These are phyloP conservation scores for Triangularia setosa DNA, from an alignment of 2,329 filamentous ascomycete species.

Conservation along the genomic window DNA sequence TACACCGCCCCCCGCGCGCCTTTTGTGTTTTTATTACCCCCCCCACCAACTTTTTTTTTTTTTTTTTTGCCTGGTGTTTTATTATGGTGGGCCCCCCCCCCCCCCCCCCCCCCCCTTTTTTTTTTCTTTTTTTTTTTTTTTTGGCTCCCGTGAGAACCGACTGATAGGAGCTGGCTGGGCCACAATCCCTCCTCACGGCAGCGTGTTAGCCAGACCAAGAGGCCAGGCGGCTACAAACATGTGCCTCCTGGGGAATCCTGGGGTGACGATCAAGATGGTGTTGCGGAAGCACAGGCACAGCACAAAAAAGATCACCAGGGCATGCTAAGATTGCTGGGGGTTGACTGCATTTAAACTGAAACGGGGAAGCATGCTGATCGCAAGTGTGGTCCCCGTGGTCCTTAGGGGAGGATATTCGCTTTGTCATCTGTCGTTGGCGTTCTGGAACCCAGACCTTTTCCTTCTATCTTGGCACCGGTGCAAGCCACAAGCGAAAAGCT, in stretches of 20 bases:
- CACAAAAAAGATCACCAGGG: neutral
- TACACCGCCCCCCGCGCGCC: too few relatives aligned
- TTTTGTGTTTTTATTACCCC: too few relatives aligned
- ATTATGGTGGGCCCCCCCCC: too few relatives aligned
- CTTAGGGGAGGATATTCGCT: neutral
- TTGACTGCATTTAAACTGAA: constrained; percentile 4
- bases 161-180: neutral
- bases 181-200: neutral
- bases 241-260: neutral
- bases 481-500: constrained; percentile 4
- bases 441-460: neutral
- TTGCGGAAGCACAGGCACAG: neutral
- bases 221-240: constrained; percentile 1
- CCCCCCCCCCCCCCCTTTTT: too few relatives aligned
- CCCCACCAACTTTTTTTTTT: too few relatives aligned
- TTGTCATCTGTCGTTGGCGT: neutral
- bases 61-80: too few relatives aligned
- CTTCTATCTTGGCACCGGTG: neutral
- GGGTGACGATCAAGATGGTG: neutral
- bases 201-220: neutral
- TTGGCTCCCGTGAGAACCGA: neutral
- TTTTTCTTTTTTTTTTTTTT: too few relatives aligned
- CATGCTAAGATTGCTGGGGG: neutral
- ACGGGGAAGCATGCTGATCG: neutral
- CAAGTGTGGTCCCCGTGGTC: neutral